Conservation (phyloP, 352 stramenopile genomes). For the Pythium aquatile region DNA sequence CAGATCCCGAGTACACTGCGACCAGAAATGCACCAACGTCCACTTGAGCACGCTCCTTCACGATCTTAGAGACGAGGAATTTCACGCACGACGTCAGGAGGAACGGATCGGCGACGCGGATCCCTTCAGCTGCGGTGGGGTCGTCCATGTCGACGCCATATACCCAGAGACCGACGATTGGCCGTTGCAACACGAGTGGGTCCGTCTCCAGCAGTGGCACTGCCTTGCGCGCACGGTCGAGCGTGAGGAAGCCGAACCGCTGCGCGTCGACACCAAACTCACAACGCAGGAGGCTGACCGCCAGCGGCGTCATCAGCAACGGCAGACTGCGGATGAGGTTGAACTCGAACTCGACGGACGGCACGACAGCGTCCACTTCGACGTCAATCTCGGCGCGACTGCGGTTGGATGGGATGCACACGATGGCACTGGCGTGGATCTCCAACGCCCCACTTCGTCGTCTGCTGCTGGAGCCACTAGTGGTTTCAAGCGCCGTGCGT, state of each 20-base stretch:
- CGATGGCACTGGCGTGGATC: constrained; percentile 8
- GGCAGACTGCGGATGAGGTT: constrained; percentile 65
- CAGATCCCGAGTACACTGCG: constrained; percentile 45
- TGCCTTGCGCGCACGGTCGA: constrained; percentile 73
- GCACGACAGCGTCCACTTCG: constrained; percentile 39
- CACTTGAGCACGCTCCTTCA: constrained; percentile 61
- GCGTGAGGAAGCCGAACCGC: constrained; percentile 63
- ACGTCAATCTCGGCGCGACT: constrained; percentile 25
- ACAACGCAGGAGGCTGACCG: constrained; percentile 48
- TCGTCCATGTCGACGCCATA: constrained; percentile 63
- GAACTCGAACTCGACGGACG: constrained; percentile 40
- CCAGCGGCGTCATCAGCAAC: constrained; percentile 75
- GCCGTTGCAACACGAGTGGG: constrained; percentile 61
- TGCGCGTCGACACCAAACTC: constrained; percentile 45
- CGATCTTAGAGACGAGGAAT: constrained; percentile 46
- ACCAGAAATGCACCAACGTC: constrained; percentile 65
- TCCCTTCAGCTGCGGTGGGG: constrained; percentile 21
- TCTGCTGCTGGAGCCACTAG: background rate
- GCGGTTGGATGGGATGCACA: background rate
- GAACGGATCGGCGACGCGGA: constrained; percentile 48
- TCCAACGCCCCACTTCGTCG: background rate
- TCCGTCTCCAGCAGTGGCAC: constrained; percentile 73
- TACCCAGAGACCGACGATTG: constrained; percentile 72
- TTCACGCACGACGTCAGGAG: constrained; percentile 58
- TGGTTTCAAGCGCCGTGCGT: constrained; percentile 12